These are phyloP conservation scores for Rhizopogon vesiculosus DNA, from an alignment of 768 basidiomycete genomes.

Conservation along the genomic window DNA sequence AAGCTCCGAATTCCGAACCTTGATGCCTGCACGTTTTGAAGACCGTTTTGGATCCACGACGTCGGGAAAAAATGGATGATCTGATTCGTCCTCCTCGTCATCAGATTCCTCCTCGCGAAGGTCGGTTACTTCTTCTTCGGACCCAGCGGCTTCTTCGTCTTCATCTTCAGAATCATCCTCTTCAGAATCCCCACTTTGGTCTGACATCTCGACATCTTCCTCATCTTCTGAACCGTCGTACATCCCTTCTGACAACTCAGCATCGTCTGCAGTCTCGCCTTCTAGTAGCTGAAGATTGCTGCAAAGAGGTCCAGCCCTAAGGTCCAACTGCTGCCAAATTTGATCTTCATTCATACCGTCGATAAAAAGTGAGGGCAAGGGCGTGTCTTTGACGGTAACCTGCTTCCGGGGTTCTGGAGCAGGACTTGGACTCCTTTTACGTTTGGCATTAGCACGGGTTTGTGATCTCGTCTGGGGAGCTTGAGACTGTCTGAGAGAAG, in stretches of 20 bases:
- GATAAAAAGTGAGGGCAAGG: conserved; percentile 67
- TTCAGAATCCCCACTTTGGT: conserved; percentile 20
- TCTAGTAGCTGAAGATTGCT: conserved; percentile 65
- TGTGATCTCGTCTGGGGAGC: conserved; percentile 77
- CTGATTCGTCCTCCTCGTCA: conserved; percentile 31
- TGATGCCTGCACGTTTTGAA: conserved; percentile 14
- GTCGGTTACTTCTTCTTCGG: conserved; percentile 20
- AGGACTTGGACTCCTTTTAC: conserved; percentile 38
- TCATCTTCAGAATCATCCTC: conserved; percentile 20
- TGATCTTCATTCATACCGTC: conserved; percentile 83
- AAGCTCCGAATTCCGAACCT: conserved; percentile 39
- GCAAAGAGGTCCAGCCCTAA: conserved; percentile 68
- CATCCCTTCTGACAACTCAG: conserved; percentile 12
- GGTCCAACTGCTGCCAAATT: conserved; percentile 91
- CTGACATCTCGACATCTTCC: conserved; percentile 26
- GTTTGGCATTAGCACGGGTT: conserved; percentile 33
- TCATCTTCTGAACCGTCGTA: conserved; percentile 29
- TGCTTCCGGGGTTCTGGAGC: conserved; percentile 28
- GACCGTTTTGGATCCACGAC: conserved; percentile 19
- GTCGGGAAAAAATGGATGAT: conserved; percentile 22
- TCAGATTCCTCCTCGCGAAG: conserved; percentile 40
- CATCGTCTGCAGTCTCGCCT: conserved; percentile 34
- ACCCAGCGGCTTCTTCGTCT: conserved; percentile 21
- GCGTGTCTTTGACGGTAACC: conserved; percentile 51
- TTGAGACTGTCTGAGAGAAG: conserved; percentile 59